Percentiles rank a stretch among this genome's conserved stretches.
Conservation (phyloP, 352 stramenopile genomes). For the Pythium monospermum region DNA sequence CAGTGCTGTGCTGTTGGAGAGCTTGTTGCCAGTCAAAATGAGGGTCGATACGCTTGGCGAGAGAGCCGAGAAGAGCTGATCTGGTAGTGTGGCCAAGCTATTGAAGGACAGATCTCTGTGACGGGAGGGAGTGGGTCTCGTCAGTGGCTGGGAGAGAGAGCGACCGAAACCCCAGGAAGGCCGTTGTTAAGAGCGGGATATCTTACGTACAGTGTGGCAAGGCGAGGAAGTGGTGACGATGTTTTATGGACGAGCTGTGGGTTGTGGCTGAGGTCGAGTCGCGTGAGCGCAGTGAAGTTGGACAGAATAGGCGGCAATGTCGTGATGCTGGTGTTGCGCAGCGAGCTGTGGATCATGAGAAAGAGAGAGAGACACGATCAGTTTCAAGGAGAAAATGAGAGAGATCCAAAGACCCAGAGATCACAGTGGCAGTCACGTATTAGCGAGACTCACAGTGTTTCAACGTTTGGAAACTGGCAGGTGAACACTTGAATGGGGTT, state of each 20-base stretch:
- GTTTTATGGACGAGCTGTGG: background rate
- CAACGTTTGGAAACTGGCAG: conserved; percentile 13
- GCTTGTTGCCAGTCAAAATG: background rate
- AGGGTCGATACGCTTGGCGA: background rate
- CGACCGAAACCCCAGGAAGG: no score
- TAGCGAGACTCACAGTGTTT: conserved; percentile 10
- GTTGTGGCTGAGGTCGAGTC: background rate
- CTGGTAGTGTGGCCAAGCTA: background rate
- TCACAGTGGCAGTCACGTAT: background rate
- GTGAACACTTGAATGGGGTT: conserved; percentile 13
- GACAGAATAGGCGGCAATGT: background rate
- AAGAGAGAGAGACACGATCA: no score
- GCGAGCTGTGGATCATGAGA: no score
- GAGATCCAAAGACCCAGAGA: background rate
- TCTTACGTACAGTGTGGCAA: no score
- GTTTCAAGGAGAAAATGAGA: no score
- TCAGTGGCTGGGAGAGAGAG: no score
- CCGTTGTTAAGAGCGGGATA: no score
- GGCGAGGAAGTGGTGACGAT: no score
- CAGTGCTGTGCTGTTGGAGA: background rate
- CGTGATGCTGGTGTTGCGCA: background rate
- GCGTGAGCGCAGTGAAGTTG: background rate
- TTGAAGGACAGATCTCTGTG: conserved; percentile 15
- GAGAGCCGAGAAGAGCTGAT: background rate
- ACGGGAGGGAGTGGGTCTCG: no score